Evolutionary conservation across 2,329 filamentous ascomycete genomes (phyloP).

Genomic region (Alternaria viburni): DNA sequence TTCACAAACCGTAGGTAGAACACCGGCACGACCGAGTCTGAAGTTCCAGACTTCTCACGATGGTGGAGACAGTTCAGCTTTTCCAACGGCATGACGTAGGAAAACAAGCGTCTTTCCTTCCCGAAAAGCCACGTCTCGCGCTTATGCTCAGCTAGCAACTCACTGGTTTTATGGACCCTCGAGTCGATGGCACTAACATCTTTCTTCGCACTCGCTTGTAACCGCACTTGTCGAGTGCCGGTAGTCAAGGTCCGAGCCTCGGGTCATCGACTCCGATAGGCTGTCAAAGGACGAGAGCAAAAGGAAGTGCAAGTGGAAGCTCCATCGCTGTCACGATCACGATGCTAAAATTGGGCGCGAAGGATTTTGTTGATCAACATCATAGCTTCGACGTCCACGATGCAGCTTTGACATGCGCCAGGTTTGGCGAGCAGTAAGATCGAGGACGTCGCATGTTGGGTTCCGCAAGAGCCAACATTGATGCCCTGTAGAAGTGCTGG

Average conservation of each 20-base stretch:
- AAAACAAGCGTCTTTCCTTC: background rate
- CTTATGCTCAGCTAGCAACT: background rate
- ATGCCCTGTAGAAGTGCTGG: background rate
- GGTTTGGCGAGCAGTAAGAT: background rate
- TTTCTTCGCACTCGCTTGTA: background rate
- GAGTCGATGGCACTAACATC: background rate
- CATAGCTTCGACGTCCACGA: background rate
- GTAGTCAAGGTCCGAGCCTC: background rate
- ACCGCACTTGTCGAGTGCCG: background rate
- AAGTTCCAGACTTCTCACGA: background rate
- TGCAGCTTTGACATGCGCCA: background rate
- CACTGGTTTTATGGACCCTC: slow-evolving; percentile 2
- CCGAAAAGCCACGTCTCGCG: background rate
- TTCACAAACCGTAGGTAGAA: background rate
- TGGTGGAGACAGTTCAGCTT: background rate
- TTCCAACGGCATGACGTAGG: background rate
- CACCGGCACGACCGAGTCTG: background rate
- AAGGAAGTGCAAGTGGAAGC: background rate
- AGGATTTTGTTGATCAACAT: background rate
- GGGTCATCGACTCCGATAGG: background rate
- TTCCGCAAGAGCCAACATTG: background rate
- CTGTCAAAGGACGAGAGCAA: background rate
- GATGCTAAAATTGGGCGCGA: background rate
- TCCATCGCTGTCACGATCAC: background rate
- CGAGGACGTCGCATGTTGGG: background rate